These are phyloP conservation scores for Panicum virgatum DNA, from an alignment of 202 grass and related monocot genomes.

Conservation along the genomic window DNA sequence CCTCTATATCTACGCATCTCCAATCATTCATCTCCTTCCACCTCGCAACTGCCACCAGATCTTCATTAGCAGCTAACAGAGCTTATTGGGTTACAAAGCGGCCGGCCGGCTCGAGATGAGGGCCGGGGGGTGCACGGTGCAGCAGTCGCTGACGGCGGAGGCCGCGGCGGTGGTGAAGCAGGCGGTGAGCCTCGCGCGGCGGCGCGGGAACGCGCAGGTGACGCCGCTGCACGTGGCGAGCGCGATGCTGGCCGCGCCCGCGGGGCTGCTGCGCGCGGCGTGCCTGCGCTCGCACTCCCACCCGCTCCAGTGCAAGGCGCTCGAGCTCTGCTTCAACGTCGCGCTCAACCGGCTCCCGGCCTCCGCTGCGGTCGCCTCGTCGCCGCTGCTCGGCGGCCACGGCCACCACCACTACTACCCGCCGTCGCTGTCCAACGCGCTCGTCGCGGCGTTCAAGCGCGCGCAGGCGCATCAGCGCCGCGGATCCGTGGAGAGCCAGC, in stretches of 20 bases:
- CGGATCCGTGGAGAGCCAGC: conserved; percentile 77
- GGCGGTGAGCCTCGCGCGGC: conserved; percentile 71
- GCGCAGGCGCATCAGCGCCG: conserved; percentile 93
- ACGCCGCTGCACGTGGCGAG: conserved; percentile 94
- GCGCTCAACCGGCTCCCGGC: conserved; percentile 85
- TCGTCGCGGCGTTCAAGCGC: conserved; percentile 89
- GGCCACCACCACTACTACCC: conserved; percentile 49
- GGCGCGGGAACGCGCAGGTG: conserved; percentile 86
- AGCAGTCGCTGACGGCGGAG: conserved; percentile 73
- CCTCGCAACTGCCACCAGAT: no score
- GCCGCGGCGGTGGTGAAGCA: conserved; percentile 81
- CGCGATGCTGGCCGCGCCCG: conserved; percentile 78
- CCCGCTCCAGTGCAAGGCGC: conserved; percentile 95
- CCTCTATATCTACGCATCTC: conserved; percentile 39
- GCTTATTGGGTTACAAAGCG: not conserved
- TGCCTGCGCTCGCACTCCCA: conserved; percentile 88
- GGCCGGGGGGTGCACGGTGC: conserved; percentile 87
- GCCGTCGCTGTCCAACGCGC: conserved; percentile 75
- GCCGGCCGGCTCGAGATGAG: conserved; percentile 46
- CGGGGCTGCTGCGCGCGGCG: conserved; percentile 65
- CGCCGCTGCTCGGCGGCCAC: conserved; percentile 47
- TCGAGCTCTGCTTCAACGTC: conserved; percentile 97
- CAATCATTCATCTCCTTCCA: not conserved
- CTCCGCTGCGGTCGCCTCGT: conserved; percentile 52
- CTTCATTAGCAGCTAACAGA: no score